Evolutionary conservation across 2,329 filamentous ascomycete genomes (phyloP), one percentile per base, ranked within the genome.

Genomic region (Colletotrichum trifolii): DNA sequence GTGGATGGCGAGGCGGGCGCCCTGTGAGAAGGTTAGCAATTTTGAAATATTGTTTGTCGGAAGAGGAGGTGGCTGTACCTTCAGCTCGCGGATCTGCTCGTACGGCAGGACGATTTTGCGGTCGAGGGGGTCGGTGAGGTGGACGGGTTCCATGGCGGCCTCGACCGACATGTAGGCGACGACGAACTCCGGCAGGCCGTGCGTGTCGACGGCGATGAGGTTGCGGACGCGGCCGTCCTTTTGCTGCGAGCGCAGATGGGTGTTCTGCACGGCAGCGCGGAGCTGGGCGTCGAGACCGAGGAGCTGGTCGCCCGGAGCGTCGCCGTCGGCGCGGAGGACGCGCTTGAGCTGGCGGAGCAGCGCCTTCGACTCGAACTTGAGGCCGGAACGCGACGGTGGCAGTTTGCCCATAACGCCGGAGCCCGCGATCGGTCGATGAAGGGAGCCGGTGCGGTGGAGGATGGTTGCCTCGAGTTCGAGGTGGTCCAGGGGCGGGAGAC

Each of bases 91-190:
- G 40, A 52, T 50, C 35, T 56, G 33, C 8, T 65, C 62, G 4
- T 52, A 65, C 1, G 62, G 62, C 15, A 65, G 17, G 1, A 56
- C 62, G 4, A 47, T 38, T 36, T 61, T 65, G 38, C 62, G 62
- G 15, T 47, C 62, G 2, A 65, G 40, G 8, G 60, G 12, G 17
- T 65, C 62, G 0, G 58, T 65, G 40, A 65, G 4, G 9, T 62
- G 58, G 3, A 65, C 34, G 2, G 62, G 62, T 40, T 65, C 52
- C 25, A 52, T 12, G 12, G 52, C 57, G 1, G 58, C 50, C 40
- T 65, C 52, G 15, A 62, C 49, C 3, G 62, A 62, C 62, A 65
- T 65, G 42, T 53, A 65, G 10, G 54, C 58, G 4, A 65, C 36
- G 7, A 60, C 42, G 4, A 62, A 60, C 6, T 65, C 58, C 1